These are phyloP conservation scores for Mycosphaerelloides madeirae DNA, from an alignment of 2,329 filamentous ascomycete genomes.

Conservation along the genomic window DNA sequence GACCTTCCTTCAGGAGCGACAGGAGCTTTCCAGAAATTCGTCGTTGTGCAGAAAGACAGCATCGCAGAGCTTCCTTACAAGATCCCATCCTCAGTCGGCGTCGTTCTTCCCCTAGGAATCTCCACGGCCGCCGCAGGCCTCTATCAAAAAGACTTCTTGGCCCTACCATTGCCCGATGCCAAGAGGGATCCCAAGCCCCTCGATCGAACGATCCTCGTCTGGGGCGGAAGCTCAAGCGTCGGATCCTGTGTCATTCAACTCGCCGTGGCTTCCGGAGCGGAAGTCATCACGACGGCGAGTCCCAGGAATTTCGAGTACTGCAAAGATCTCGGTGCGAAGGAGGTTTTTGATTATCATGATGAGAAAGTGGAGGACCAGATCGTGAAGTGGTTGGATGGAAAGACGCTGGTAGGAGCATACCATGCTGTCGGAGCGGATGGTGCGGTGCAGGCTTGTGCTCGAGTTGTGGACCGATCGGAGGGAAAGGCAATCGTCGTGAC, in stretches of 20 bases:
- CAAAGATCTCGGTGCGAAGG: constrained; percentile 41
- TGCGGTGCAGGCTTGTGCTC: constrained; percentile 24
- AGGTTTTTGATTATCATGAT: constrained; percentile 46
- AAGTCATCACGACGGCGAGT: constrained; percentile 35
- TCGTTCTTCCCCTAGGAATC: constrained; percentile 42
- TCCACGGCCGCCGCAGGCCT: constrained; percentile 38
- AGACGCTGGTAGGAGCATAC: constrained; percentile 30
- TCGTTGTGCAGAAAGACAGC: constrained; percentile 28
- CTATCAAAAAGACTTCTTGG: constrained; percentile 24
- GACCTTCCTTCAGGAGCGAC: constrained; percentile 15
- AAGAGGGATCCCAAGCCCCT: constrained; percentile 13
- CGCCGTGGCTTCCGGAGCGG: constrained; percentile 45
- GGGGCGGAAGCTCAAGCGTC: constrained; percentile 52
- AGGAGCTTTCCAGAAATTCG: constrained; percentile 33
- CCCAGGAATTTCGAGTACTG: constrained; percentile 40
- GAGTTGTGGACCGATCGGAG: constrained; percentile 23
- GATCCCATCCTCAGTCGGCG: constrained; percentile 35
- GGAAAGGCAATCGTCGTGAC: constrained; percentile 30
- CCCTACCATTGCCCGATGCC: constrained; percentile 19
- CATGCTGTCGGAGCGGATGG: constrained; percentile 25
- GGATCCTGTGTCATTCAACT: constrained; percentile 49
- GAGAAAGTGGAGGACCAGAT: constrained; percentile 26
- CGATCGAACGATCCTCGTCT: constrained; percentile 43
- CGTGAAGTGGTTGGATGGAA: constrained; percentile 25
- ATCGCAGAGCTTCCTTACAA: constrained; percentile 37